Conservation (phyloP, 106 monocot species). For the Dendrobium officinale region DNA sequence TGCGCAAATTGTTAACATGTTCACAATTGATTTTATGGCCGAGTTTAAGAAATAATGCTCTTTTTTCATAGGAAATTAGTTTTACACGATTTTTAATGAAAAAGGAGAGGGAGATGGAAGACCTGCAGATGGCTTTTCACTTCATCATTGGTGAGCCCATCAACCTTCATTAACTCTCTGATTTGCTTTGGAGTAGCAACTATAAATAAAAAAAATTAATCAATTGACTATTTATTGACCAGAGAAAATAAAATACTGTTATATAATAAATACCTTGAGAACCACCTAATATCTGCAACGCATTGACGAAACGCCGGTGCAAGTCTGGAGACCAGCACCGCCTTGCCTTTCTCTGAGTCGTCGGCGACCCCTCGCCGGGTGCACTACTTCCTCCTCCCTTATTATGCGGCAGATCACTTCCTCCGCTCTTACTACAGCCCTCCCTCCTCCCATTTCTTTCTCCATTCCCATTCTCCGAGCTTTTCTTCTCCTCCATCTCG, state of each 20-base stretch:
- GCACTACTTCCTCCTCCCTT: not conserved
- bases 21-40: too few relatives aligned
- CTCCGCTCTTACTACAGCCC: not conserved
- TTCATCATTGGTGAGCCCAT: conserved; percentile 94
- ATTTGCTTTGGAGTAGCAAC: conserved; percentile 58
- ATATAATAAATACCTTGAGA: conserved; percentile 55
- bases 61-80: too few relatives aligned
- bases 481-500: conserved; percentile 13
- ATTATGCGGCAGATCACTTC: too few relatives aligned
- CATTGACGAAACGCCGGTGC: conserved; percentile 94
- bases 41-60: too few relatives aligned
- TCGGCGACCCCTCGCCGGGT: not conserved
- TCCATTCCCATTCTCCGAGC: not conserved
- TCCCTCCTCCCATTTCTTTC: not conserved
- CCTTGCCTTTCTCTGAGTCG: conserved; percentile 65
- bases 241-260: too few relatives aligned
- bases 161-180: conserved; percentile 76
- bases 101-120: conserved; percentile 11
- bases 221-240: too few relatives aligned
- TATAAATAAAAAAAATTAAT: conserved; percentile 9
- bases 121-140: conserved; percentile 99
- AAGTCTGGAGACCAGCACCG: conserved; percentile 96
- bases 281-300: conserved; percentile 81
- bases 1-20: too few relatives aligned
- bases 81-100: too few relatives aligned